Evolutionary conservation across 805 yeast genomes (phyloP), one percentile per base, ranked within the genome.

Genomic region (Zygoascus biomembranicola): DNA sequence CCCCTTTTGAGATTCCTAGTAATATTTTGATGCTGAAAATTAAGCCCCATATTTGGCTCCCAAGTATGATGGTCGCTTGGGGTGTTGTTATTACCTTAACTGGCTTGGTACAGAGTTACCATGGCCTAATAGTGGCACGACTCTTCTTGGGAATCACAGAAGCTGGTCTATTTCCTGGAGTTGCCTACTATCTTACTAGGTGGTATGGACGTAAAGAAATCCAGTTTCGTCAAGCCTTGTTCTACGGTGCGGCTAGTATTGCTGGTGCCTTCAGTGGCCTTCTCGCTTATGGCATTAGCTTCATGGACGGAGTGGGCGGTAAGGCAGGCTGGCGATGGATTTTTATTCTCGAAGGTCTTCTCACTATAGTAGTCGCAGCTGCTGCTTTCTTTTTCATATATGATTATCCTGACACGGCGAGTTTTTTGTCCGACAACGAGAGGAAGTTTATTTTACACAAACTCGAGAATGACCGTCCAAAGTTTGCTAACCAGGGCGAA

Each of bases 371-470:
- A 10, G 59, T 64, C 19, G 72, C 68, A 52, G 57, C 54, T 43
- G 57, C 51, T 60, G 69, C 59, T 41, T 71, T 54, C 56, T 73
- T 54, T 57, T 65, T 63, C 39, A 66, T 65, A 35, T 77, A 79
- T 11, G 74, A 73, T 55, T 72, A 73, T 63, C 85, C 86, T 18
- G 86, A 82, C 66, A 74, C 78, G 56, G 76, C 79, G 23, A 69
- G 62, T 67, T 79, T 77, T 57, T 66, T 77, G 42, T 68, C 66
- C n/a, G 72, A 68, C 31, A 66, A 65, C 37, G 80, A 77, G 63
- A 68, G 73, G 26, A 61, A 59, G 14, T 78, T 75, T 62, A 61
- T 81, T 50, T 78, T 77, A 60, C 70, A 71, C 51, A 83, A 84
- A 62, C 70, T 82, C 49, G 61, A 62, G 44, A 37, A 35, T 37